These are phyloP conservation scores for Cantharellus cinnabarinus DNA, from an alignment of 768 basidiomycete genomes.

Conservation along the genomic window DNA sequence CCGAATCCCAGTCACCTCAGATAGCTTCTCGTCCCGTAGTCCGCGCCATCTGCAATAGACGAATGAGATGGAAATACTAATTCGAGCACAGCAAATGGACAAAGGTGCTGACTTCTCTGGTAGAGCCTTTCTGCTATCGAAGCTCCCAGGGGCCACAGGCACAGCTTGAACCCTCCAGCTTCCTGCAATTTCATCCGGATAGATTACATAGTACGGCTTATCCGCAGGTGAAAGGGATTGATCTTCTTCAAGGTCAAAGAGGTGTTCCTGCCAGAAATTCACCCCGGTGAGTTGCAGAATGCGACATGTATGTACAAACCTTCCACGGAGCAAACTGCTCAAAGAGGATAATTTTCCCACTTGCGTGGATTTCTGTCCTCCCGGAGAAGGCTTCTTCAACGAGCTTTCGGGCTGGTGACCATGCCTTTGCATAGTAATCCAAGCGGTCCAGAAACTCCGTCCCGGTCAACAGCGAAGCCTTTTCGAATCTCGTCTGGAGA, in stretches of 20 bases:
- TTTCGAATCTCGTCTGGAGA: constrained; percentile 43
- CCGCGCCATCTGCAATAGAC: constrained; percentile 50
- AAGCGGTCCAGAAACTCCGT: constrained; percentile 64
- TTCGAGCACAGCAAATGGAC: background rate
- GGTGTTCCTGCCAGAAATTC: constrained; percentile 43
- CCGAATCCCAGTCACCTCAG: constrained; percentile 47
- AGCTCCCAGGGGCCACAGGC: constrained; percentile 59
- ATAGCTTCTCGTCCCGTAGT: constrained; percentile 64
- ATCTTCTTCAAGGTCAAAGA: constrained; percentile 68
- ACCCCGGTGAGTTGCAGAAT: background rate
- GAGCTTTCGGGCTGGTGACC: constrained; percentile 79
- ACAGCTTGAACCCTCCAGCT: constrained; percentile 92
- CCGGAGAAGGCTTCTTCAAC: constrained; percentile 39
- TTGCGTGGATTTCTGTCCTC: constrained; percentile 40
- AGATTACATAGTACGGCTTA: constrained; percentile 66
- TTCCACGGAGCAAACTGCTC: constrained; percentile 76
- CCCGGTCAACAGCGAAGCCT: constrained; percentile 68
- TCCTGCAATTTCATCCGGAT: constrained; percentile 56
- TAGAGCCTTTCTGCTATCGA: constrained; percentile 76
- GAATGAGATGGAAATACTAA: background rate
- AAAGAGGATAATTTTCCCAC: constrained; percentile 62
- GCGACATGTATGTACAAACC: constrained; percentile 21
- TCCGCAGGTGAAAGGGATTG: constrained; percentile 24
- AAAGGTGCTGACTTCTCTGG: constrained; percentile 37
- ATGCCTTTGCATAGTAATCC: constrained; percentile 68